These are phyloP conservation scores for Saksenaea vasiformis DNA, from an alignment of 371 early-diverging fungal species.

Conservation along the genomic window DNA sequence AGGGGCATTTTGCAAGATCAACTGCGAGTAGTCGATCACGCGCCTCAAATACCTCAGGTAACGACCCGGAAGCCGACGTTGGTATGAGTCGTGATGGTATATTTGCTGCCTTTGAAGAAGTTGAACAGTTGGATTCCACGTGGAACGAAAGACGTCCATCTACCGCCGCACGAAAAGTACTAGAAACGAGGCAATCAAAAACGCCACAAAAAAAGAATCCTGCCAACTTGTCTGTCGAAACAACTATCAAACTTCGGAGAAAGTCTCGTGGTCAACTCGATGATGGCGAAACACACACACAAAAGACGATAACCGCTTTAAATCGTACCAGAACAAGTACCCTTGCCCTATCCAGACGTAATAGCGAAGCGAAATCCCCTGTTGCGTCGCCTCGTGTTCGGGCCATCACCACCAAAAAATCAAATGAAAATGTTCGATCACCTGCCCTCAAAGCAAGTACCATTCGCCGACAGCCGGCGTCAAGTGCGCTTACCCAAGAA, in stretches of 20 bases:
- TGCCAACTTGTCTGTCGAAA: not conserved
- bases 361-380: slow-evolving; percentile 2
- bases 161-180: not conserved
- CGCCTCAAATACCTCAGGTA: slow-evolving; percentile 8
- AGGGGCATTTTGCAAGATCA: slow-evolving; percentile 20
- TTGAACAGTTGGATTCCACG: slow-evolving; percentile 12
- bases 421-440: slow-evolving; percentile 16
- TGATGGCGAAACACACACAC: not conserved
- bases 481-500: slow-evolving; percentile 2
- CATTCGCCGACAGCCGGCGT: slow-evolving; percentile 1
- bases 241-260: slow-evolving; percentile 11
- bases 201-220: not conserved
- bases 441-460: not conserved
- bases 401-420: slow-evolving; percentile 21
- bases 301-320: not conserved
- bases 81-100: slow-evolving; percentile 37
- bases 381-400: slow-evolving; percentile 26
- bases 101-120: slow-evolving; percentile 35
- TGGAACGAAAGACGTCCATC: slow-evolving; percentile 10
- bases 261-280: slow-evolving; percentile 7
- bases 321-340: not conserved
- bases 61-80: slow-evolving; percentile 11
- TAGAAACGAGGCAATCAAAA: slow-evolving; percentile 5
- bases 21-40: slow-evolving; percentile 27
- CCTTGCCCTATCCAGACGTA: not conserved